These are phyloP conservation scores for Arbutus unedo DNA, from an alignment of 148 eudicot genomes.

Conservation along the genomic window DNA sequence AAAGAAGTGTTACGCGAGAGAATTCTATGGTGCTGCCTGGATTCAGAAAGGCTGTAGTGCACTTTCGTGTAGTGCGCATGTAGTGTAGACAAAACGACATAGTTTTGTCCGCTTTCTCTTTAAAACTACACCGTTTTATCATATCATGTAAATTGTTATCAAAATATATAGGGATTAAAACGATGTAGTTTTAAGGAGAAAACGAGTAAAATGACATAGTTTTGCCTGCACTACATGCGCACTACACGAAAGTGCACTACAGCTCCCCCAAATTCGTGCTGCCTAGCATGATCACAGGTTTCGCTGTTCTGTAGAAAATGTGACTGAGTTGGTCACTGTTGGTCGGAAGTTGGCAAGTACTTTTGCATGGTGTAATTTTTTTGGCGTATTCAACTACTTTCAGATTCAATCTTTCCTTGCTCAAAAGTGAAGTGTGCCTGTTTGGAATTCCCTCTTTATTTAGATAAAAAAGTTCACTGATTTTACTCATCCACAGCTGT, in stretches of 20 bases:
- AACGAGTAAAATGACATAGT: too few relatives aligned
- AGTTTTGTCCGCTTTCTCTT: too few relatives aligned
- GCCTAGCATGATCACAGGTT: slow-evolving; percentile 5
- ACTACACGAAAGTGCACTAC: too few relatives aligned
- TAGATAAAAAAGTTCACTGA: background rate
- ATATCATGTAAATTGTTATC: too few relatives aligned
- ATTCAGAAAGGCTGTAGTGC: too few relatives aligned
- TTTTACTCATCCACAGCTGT: slow-evolving; percentile 44
- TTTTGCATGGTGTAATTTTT: background rate
- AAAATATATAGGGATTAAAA: too few relatives aligned
- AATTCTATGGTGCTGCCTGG: background rate
- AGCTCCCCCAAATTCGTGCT: too few relatives aligned
- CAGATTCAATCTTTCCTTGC: slow-evolving; percentile 10
- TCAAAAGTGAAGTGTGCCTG: background rate
- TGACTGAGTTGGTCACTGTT: slow-evolving; percentile 4
- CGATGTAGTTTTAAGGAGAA: too few relatives aligned
- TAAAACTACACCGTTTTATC: too few relatives aligned
- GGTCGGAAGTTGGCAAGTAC: background rate
- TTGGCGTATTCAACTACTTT: background rate
- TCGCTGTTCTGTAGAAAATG: background rate
- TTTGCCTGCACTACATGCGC: too few relatives aligned
- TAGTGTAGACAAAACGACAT: too few relatives aligned
- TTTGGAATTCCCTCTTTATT: background rate
- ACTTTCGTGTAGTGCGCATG: too few relatives aligned
- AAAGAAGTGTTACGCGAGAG: background rate